Conservation (phyloP, 164 flowering plant species). For the Aristolochia contorta region DNA sequence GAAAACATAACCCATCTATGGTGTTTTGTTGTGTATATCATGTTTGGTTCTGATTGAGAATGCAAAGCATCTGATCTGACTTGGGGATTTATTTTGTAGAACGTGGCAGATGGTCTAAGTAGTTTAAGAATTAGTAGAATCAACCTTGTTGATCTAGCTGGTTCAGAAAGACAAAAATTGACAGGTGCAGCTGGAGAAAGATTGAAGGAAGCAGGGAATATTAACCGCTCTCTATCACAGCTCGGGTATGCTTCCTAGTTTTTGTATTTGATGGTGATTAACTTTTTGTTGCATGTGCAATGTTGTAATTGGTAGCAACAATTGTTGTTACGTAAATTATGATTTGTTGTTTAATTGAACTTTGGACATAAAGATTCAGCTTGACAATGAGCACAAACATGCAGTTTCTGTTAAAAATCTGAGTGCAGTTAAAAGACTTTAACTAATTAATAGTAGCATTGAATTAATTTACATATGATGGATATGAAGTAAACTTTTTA, state of each 20-base stretch:
- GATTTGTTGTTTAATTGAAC: no score
- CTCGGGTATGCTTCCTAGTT: conserved; percentile 62
- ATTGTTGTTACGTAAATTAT: no score
- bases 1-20: not conserved
- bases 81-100: conserved; percentile 24
- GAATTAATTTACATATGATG: no score
- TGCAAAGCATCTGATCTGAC: not conserved
- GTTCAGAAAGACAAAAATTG: conserved; percentile 91
- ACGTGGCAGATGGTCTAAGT: conserved; percentile 68
- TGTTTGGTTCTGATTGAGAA: not conserved
- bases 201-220: conserved; percentile 95
- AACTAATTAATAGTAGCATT: no score
- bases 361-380: no score
- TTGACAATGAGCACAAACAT: no score
- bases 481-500: no score
- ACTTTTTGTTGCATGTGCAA: no score
- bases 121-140: conserved; percentile 78
- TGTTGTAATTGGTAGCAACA: no score
- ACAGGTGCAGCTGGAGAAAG: conserved; percentile 98
- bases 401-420: no score
- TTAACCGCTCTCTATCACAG: conserved; percentile 91
- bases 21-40: not conserved
- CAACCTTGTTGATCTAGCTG: conserved; percentile 98
- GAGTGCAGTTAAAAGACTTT: no score
- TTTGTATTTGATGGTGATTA: not conserved